These are phyloP conservation scores for Colletotrichum tamarilloi DNA, from an alignment of 2,329 filamentous ascomycete genomes.

Conservation along the genomic window DNA sequence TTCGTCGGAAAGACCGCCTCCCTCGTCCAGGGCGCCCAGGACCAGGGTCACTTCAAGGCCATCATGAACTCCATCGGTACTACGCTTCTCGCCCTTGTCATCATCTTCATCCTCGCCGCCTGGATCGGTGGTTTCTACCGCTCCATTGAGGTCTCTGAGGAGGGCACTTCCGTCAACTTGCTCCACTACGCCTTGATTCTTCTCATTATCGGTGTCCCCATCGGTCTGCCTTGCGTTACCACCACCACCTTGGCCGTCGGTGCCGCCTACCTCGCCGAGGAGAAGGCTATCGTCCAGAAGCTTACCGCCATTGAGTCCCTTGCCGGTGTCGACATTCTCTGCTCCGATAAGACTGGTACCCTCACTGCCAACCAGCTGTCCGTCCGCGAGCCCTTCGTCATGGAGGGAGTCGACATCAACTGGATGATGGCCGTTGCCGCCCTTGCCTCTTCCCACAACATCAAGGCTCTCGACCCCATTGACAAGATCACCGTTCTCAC, in stretches of 20 bases:
- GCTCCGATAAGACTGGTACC: conserved; percentile 86
- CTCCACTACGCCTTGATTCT: conserved; percentile 77
- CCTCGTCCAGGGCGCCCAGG: conserved; percentile 79
- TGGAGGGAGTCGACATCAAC: conserved; percentile 81
- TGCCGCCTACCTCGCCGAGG: conserved; percentile 80
- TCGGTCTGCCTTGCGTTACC: conserved; percentile 83
- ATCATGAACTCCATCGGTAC: conserved; percentile 87
- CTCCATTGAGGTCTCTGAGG: conserved; percentile 70
- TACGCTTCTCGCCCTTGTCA: conserved; percentile 78
- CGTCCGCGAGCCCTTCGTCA: conserved; percentile 81
- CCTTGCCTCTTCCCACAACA: conserved; percentile 81
- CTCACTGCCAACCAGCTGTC: conserved; percentile 80
- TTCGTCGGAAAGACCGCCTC: conserved; percentile 82
- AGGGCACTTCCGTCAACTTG: conserved; percentile 66
- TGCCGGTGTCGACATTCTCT: conserved; percentile 80
- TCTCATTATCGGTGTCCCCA: conserved; percentile 82
- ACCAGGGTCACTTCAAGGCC: conserved; percentile 83
- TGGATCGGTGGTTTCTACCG: conserved; percentile 87
- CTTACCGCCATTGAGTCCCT: conserved; percentile 82
- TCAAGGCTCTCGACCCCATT: conserved; percentile 82
- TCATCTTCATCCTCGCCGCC: conserved; percentile 79
- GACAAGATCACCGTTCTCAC: conserved; percentile 84
- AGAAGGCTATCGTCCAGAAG: conserved; percentile 85
- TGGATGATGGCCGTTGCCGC: conserved; percentile 88
- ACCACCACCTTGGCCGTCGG: conserved; percentile 82